Percentiles rank a stretch among this genome's conserved stretches.
Evolutionary conservation across 2,329 filamentous ascomycete species (phyloP).

Genomic region (Trichoderma sp.): DNA sequence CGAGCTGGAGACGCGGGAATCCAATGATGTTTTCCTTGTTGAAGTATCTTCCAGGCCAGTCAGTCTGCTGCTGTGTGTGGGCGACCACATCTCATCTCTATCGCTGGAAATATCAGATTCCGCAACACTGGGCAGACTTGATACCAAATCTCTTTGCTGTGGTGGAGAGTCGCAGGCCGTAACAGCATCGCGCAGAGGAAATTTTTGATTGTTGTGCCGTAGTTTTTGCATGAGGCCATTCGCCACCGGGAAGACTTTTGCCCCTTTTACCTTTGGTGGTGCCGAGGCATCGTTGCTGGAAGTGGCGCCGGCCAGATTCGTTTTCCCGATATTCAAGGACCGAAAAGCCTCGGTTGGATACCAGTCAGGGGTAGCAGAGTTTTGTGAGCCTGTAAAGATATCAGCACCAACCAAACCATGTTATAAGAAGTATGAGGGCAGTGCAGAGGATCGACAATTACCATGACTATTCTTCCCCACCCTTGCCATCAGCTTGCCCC

Average conservation of each 20-base stretch:
- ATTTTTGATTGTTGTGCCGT: constrained; percentile 31
- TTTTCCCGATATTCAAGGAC: constrained; percentile 26
- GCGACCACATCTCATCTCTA: constrained; percentile 33
- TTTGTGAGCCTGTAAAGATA: constrained; percentile 31
- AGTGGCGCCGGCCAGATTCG: neutral
- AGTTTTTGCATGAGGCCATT: constrained; percentile 35
- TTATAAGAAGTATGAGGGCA: neutral
- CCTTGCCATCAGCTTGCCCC: neutral
- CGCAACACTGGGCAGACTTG: constrained; percentile 28
- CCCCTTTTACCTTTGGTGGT: constrained; percentile 27
- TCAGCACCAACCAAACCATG: neutral
- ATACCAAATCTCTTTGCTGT: constrained; percentile 33
- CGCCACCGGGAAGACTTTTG: constrained; percentile 29
- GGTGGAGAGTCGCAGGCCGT: constrained; percentile 32
- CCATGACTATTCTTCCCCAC: constrained; percentile 34
- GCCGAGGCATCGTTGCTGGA: constrained; percentile 11
- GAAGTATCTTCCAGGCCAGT: constrained; percentile 33
- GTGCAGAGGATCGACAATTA: constrained; percentile 22
- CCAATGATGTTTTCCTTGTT: constrained; percentile 40
- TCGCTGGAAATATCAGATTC: constrained; percentile 30
- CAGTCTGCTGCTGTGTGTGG: constrained; percentile 32
- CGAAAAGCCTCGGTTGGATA: constrained; percentile 1
- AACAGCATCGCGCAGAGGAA: constrained; percentile 35
- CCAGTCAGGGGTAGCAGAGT: constrained; percentile 28
- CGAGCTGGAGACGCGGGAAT: constrained; percentile 34